A percentile compares a stretch with the other conserved stretches of the same genome.
Evolutionary conservation across 2,329 filamentous ascomycete genomes (phyloP).

Genomic region (Aotearoamyces nothofagi): DNA sequence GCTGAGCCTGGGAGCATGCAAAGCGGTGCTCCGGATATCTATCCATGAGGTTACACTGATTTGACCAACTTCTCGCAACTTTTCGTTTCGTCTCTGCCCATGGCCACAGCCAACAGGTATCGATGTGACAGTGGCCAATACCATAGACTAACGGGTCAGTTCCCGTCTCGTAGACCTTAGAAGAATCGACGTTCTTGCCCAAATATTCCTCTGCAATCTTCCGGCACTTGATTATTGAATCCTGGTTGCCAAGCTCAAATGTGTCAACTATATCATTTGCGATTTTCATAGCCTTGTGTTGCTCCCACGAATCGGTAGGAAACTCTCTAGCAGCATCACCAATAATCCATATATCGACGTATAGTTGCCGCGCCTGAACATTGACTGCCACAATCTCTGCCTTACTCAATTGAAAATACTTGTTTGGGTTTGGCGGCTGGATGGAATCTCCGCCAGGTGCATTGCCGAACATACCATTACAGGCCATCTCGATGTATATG

Average conservation of each 20-base stretch:
- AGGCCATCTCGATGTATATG: constrained; percentile 97
- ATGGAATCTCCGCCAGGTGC: constrained; percentile 72
- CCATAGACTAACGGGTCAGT: constrained; percentile 67
- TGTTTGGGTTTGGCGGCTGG: constrained; percentile 77
- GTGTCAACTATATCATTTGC: constrained; percentile 81
- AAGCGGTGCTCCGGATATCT: constrained; percentile 90
- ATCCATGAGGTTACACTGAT: constrained; percentile 90
- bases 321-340: constrained; percentile 86
- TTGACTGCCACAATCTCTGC: constrained; percentile 88
- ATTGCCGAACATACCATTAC: constrained; percentile 97
- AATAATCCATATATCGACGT: constrained; percentile 93
- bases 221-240: constrained; percentile 65
- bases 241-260: constrained; percentile 68
- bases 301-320: constrained; percentile 73
- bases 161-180: constrained; percentile 67
- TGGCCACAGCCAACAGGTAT: constrained; percentile 97
- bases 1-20: constrained; percentile 84
- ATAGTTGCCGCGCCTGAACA: constrained; percentile 65
- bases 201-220: constrained; percentile 74
- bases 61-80: constrained; percentile 89
- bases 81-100: constrained; percentile 97
- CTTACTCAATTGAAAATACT: constrained; percentile 57
- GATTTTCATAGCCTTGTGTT: constrained; percentile 71
- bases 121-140: constrained; percentile 95
- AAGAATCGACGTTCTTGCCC: constrained; percentile 65